These are phyloP conservation scores for Mucor circinelloides DNA, from an alignment of 371 early-diverging fungal species.

Conservation along the genomic window DNA sequence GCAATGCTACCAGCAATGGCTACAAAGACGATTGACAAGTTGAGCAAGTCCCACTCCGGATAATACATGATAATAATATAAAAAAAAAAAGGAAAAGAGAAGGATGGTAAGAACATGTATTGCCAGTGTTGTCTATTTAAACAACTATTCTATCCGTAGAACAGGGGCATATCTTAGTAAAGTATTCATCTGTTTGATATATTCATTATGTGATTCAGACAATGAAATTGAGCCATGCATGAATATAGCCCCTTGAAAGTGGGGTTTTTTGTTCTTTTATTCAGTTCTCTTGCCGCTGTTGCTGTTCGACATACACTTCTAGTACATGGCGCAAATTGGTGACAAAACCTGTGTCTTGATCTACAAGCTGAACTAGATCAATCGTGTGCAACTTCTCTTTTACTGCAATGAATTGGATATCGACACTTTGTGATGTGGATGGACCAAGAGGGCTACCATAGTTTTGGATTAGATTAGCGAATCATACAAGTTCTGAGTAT, in stretches of 20 bases:
- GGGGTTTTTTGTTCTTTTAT: background rate
- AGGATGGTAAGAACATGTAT: background rate
- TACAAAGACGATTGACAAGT: background rate
- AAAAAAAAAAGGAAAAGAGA: conserved; percentile 6
- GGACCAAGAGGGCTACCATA: conserved; percentile 66
- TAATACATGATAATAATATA: conserved; percentile 15
- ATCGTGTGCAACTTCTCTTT: conserved; percentile 73
- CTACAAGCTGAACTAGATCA: conserved; percentile 70
- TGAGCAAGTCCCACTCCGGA: conserved; percentile 11
- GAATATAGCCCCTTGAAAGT: background rate
- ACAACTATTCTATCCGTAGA: background rate
- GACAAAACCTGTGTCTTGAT: conserved; percentile 70
- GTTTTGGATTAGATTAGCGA: background rate
- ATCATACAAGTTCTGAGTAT: background rate
- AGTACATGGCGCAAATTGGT: conserved; percentile 65
- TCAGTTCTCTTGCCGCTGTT: background rate
- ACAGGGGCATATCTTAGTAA: no score
- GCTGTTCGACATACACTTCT: conserved; percentile 45
- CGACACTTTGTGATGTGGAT: conserved; percentile 68
- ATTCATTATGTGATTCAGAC: background rate
- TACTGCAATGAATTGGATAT: conserved; percentile 79
- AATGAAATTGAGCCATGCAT: background rate
- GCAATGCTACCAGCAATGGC: background rate
- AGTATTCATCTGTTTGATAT: no score
- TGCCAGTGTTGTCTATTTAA: background rate